Conservation (phyloP, 1,139 yeast species). For the Pichia sp. region DNA sequence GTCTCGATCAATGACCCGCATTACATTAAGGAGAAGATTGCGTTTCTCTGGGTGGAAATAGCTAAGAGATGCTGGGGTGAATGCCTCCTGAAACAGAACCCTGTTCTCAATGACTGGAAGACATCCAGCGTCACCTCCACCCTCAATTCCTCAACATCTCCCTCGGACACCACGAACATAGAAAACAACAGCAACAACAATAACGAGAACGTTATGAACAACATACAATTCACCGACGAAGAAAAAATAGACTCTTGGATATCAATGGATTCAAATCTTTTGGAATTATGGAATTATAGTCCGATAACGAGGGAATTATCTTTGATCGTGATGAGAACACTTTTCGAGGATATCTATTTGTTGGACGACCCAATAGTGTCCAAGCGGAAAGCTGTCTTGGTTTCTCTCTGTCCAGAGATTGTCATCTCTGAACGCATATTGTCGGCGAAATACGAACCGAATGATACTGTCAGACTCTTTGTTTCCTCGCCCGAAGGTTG, state of each 20-base stretch:
- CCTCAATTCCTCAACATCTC: background rate
- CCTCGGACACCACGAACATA: background rate
- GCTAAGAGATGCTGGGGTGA: conserved; percentile 92
- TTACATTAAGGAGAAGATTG: conserved; percentile 82
- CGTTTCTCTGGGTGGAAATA: conserved; percentile 85
- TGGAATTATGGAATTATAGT: conserved; percentile 67
- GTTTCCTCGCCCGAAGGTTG: conserved; percentile 77
- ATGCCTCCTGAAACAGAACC: conserved; percentile 19
- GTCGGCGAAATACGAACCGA: conserved; percentile 65
- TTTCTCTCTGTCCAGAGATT: conserved; percentile 78
- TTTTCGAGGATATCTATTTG: conserved; percentile 91
- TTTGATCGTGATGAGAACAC: conserved; percentile 70
- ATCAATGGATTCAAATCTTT: conserved; percentile 76
- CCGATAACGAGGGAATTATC: conserved; percentile 68
- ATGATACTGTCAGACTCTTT: conserved; percentile 55
- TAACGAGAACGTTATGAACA: conserved; percentile 29
- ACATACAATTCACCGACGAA: conserved; percentile 31
- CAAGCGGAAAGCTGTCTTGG: conserved; percentile 69
- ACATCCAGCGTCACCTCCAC: background rate
- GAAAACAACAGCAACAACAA: conserved; percentile 2
- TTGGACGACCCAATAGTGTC: conserved; percentile 89
- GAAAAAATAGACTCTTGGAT: conserved; percentile 75
- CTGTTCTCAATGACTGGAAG: background rate
- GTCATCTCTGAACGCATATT: conserved; percentile 69
- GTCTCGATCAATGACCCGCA: conserved; percentile 69